Conservation (phyloP, 306 rosid species). For the Acacia melanoxylon region DNA sequence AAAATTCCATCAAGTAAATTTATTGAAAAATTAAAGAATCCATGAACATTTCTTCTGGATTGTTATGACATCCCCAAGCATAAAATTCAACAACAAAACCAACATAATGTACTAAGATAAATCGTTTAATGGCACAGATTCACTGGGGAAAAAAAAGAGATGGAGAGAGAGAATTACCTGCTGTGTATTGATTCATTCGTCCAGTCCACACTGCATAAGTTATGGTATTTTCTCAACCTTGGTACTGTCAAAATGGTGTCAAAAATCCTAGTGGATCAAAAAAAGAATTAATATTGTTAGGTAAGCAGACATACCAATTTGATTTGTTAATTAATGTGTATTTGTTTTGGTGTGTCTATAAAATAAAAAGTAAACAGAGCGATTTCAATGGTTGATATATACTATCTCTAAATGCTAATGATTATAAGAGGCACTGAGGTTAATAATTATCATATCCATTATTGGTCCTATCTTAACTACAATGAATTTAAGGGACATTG, state of each 20-base stretch:
- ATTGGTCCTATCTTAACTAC: not conserved
- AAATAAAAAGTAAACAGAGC: not conserved
- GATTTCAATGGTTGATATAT: not conserved
- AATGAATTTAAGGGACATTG: constrained; percentile 14
- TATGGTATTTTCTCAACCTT: not conserved
- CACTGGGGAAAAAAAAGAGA: not conserved
- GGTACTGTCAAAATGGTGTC: constrained; percentile 10
- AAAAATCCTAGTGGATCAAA: not conserved
- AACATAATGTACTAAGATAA: not conserved
- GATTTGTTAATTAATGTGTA: not conserved
- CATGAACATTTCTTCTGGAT: constrained; percentile 3
- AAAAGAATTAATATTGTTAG: not conserved
- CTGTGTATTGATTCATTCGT: not conserved
- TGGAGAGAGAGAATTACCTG: not conserved
- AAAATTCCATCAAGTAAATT: not conserved
- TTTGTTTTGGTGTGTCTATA: not conserved
- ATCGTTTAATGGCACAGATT: constrained; percentile 4
- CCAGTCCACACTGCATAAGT: not conserved
- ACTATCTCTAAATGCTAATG: constrained; percentile 3
- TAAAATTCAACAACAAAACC: not conserved
- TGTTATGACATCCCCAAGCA: constrained; percentile 8
- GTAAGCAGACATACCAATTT: not conserved
- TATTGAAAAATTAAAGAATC: constrained; percentile 1
- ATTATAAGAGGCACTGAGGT: constrained; percentile 1
- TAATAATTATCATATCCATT: not conserved